Conservation (phyloP, 2,329 filamentous ascomycete species). For the Magnaporthiopsis poae region DNA sequence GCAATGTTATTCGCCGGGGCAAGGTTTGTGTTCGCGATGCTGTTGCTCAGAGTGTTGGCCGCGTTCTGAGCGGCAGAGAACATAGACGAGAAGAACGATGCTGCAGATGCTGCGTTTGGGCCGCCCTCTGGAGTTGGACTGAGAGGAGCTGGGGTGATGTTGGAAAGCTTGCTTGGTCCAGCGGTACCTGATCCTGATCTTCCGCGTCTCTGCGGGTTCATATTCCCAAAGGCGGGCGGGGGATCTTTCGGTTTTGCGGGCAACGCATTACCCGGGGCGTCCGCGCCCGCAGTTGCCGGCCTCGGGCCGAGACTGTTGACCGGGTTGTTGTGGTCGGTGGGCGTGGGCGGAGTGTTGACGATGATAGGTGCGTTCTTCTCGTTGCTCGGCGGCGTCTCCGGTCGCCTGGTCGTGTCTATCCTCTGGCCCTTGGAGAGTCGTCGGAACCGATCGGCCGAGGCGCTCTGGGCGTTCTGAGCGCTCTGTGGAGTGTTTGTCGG, state of each 20-base stretch:
- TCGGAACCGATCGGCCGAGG: slow-evolving; percentile 17
- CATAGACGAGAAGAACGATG: slow-evolving; percentile 86
- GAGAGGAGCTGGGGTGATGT: slow-evolving; percentile 58
- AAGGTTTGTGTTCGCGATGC: slow-evolving; percentile 57
- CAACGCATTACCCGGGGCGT: neutral
- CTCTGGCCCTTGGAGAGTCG: slow-evolving; percentile 21
- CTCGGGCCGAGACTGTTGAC: slow-evolving; percentile 13
- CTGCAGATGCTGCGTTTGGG: slow-evolving; percentile 37
- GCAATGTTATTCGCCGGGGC: slow-evolving; percentile 41
- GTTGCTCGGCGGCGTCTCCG: slow-evolving; percentile 38
- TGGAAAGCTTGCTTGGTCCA: slow-evolving; percentile 80
- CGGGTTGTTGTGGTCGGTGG: slow-evolving; percentile 34
- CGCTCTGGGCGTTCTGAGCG: slow-evolving; percentile 7
- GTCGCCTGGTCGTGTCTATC: slow-evolving; percentile 24
- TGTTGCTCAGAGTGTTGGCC: slow-evolving; percentile 63
- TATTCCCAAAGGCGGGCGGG: slow-evolving; percentile 46
- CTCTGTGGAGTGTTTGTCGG: slow-evolving; percentile 4
- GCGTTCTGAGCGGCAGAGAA: slow-evolving; percentile 90
- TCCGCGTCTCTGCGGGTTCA: slow-evolving; percentile 57
- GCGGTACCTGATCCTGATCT: slow-evolving; percentile 45
- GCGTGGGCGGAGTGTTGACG: slow-evolving; percentile 58
- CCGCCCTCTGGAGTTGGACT: slow-evolving; percentile 67
- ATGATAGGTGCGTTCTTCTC: slow-evolving; percentile 43
- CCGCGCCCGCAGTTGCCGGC: slow-evolving; percentile 14
- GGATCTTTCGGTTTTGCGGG: slow-evolving; percentile 19